These are phyloP conservation scores for Heliocybe sulcata DNA, from an alignment of 1,284 basidiomycete species.

Conservation along the genomic window DNA sequence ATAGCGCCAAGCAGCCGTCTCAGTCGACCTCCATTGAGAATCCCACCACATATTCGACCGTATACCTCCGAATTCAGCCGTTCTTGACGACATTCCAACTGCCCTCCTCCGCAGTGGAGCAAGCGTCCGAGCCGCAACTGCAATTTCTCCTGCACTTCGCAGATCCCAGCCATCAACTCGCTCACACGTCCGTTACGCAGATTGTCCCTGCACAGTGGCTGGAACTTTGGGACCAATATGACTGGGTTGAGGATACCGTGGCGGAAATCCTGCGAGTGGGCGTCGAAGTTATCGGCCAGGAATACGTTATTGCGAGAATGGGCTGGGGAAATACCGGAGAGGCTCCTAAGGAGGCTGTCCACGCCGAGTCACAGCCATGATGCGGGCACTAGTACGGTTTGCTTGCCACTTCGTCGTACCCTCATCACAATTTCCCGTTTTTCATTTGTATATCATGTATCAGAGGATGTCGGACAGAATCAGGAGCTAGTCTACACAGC, in stretches of 20 bases:
- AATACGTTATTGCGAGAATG: slow-evolving; percentile 79
- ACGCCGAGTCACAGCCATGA: not conserved
- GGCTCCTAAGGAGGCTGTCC: not conserved
- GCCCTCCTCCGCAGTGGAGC: slow-evolving; percentile 18
- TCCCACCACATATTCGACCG: slow-evolving; percentile 84
- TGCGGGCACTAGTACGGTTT: not conserved
- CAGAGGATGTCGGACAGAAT: not conserved
- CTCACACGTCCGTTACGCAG: slow-evolving; percentile 75
- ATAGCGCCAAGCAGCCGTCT: slow-evolving; percentile 28
- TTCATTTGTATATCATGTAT: not conserved
- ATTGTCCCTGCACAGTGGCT: slow-evolving; percentile 78
- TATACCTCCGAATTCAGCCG: slow-evolving; percentile 93
- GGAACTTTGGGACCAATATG: slow-evolving; percentile 83
- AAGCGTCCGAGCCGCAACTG: slow-evolving; percentile 43
- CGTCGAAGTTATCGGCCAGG: slow-evolving; percentile 83
- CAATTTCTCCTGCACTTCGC: slow-evolving; percentile 82
- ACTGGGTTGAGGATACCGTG: slow-evolving; percentile 93
- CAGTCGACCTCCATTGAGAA: slow-evolving; percentile 40
- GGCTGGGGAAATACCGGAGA: slow-evolving; percentile 46
- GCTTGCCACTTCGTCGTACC: not conserved
- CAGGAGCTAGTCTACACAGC: not conserved
- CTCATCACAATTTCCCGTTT: not conserved
- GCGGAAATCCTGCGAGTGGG: slow-evolving; percentile 80
- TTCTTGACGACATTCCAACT: slow-evolving; percentile 57
- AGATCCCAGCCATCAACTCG: slow-evolving; percentile 76